Evolutionary conservation across 2,329 filamentous ascomycete species (phyloP).

Genomic region (Diaporthe destruens): DNA sequence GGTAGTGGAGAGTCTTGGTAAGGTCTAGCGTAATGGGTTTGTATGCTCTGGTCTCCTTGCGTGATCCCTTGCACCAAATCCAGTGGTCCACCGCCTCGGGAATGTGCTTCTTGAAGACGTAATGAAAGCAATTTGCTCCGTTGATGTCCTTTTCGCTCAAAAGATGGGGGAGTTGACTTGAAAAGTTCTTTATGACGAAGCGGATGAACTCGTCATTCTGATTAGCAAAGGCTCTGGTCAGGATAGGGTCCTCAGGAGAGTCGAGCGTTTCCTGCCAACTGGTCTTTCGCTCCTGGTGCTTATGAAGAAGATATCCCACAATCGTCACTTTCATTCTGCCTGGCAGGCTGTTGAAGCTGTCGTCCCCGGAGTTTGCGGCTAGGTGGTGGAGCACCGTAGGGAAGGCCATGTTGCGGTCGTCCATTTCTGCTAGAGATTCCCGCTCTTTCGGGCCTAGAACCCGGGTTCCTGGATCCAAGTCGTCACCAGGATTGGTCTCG

Average conservation of each 20-base stretch:
- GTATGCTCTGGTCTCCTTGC: background rate
- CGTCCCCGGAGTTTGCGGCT: background rate
- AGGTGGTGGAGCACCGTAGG: conserved; percentile 17
- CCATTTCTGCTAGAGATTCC: background rate
- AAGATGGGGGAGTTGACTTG: background rate
- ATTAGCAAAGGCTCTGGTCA: conserved; percentile 4
- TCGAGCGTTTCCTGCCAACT: background rate
- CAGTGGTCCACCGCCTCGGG: background rate
- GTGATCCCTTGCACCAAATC: too few species aligned
- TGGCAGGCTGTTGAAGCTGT: background rate
- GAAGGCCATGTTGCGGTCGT: background rate
- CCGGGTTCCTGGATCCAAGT: background rate
- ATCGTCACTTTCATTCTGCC: background rate
- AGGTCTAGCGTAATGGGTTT: background rate
- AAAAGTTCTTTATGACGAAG: background rate
- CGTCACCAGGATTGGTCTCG: background rate
- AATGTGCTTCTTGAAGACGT: conserved; percentile 13
- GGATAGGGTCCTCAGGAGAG: background rate
- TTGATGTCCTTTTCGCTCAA: background rate
- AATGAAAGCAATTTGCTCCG: conserved; percentile 16
- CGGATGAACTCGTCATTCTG: background rate
- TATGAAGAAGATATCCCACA: background rate
- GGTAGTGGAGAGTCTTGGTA: background rate
- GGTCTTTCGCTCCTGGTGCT: background rate
- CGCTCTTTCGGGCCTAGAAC: background rate